These are phyloP conservation scores for Penicillium cosmopolitanum DNA, from an alignment of 495 filamentous ascomycete species.

Conservation along the genomic window DNA sequence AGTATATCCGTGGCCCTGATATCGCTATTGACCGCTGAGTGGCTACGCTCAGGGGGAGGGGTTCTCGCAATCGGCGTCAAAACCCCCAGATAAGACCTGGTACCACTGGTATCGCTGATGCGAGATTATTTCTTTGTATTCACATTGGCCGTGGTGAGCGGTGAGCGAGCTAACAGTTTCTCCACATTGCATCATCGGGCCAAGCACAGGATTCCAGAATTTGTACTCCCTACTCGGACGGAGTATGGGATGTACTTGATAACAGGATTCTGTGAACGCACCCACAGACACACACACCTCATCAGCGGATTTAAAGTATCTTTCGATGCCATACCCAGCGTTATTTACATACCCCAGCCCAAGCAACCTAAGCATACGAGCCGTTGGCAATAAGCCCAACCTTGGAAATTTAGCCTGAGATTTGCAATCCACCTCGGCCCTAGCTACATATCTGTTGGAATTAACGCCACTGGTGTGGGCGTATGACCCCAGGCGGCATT, in stretches of 20 bases:
- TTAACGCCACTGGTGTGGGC: constrained; percentile 8
- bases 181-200: constrained; percentile 34
- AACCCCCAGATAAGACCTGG: constrained; percentile 2
- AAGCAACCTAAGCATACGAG: too few relatives aligned
- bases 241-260: too few relatives aligned
- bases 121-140: constrained; percentile 27
- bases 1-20: constrained; percentile 20
- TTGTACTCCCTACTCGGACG: too few relatives aligned
- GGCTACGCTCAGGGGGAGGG: constrained; percentile 9
- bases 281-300: too few relatives aligned
- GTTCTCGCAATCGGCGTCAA: background rate
- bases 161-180: constrained; percentile 20
- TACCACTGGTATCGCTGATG: background rate
- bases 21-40: constrained; percentile 7
- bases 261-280: too few relatives aligned
- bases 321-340: too few relatives aligned
- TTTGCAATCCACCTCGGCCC: constrained; percentile 12
- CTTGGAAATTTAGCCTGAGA: background rate
- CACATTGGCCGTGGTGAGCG: constrained; percentile 22
- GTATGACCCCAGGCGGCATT: constrained; percentile 10
- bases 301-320: too few relatives aligned
- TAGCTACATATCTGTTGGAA: constrained; percentile 12
- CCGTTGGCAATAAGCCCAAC: too few relatives aligned
- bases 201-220: background rate
- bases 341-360: too few relatives aligned